These are phyloP conservation scores for Spergularia bocconei DNA, from an alignment of 148 eudicot species.

Conservation along the genomic window DNA sequence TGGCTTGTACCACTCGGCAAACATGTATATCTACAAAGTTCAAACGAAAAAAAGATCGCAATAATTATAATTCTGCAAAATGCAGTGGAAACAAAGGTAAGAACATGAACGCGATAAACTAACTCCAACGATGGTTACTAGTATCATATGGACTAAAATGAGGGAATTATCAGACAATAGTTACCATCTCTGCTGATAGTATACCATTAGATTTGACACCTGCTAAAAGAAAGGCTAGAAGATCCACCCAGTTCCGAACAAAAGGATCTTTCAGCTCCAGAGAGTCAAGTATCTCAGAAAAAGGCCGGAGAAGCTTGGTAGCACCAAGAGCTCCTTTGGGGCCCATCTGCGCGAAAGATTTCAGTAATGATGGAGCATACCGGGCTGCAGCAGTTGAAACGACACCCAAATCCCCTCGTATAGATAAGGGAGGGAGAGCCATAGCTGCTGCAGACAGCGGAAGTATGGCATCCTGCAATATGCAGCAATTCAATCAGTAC, in stretches of 20 bases:
- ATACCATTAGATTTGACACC: constrained; percentile 96
- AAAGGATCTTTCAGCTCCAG: constrained; percentile 83
- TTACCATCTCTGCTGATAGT: constrained; percentile 99
- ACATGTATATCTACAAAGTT: constrained; percentile 84
- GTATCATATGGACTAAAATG: not conserved
- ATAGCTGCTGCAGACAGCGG: constrained; percentile 94
- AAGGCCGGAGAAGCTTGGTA: constrained; percentile 90
- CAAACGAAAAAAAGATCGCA: not conserved
- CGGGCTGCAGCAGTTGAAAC: constrained; percentile 84
- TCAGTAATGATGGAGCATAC: constrained; percentile 80
- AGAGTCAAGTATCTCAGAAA: constrained; percentile 80
- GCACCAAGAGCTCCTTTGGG: constrained; percentile 89
- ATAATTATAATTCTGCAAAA: too few species aligned
- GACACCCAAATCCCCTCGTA: constrained; percentile 88
- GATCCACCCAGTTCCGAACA: constrained; percentile 94
- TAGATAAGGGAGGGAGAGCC: constrained; percentile 94
- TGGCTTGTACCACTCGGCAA: constrained; percentile 99
- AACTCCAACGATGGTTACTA: not conserved
- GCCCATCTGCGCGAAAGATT: constrained; percentile 89
- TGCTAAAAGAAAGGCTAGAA: constrained; percentile 88
- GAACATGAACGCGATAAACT: too few species aligned
- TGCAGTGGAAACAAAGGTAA: too few species aligned
- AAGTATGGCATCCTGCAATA: constrained; percentile 76
- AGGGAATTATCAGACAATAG: constrained; percentile 13
- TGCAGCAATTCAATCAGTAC: constrained; percentile 7